Conservation (phyloP, 148 eudicot genomes). For the Rhododendron vialii region DNA sequence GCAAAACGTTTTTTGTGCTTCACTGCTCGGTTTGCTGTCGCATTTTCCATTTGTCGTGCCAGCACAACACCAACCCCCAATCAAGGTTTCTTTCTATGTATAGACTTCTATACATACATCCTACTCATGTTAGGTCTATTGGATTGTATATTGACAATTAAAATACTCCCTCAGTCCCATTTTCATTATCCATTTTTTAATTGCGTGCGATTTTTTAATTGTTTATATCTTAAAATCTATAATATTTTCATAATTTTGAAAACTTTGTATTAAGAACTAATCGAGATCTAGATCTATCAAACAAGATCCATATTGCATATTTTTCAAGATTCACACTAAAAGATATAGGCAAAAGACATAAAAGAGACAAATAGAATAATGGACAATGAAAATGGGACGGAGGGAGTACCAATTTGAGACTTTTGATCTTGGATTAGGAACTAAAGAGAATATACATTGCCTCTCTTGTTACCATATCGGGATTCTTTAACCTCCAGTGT, state of each 20-base stretch:
- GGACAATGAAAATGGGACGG: no score
- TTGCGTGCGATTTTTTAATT: no score
- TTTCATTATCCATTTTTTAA: no score
- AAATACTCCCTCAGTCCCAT: no score
- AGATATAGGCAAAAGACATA: no score
- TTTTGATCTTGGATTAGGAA: background rate
- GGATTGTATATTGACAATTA: background rate
- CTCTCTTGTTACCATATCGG: background rate
- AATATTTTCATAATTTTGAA: no score
- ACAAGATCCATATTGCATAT: no score
- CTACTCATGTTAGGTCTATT: background rate
- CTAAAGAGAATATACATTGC: background rate
- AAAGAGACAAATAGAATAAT: no score
- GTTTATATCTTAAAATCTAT: no score
- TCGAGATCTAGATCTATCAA: no score
- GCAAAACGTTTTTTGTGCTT: background rate
- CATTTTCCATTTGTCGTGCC: background rate
- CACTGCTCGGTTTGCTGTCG: background rate
- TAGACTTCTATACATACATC: background rate
- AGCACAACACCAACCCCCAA: background rate
- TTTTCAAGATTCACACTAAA: no score
- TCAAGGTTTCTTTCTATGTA: background rate
- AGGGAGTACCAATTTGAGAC: background rate
- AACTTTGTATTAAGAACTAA: no score
- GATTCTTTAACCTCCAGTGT: background rate